These are phyloP conservation scores for Globisporangium emineosum DNA, from an alignment of 352 stramenopile species.

Conservation along the genomic window DNA sequence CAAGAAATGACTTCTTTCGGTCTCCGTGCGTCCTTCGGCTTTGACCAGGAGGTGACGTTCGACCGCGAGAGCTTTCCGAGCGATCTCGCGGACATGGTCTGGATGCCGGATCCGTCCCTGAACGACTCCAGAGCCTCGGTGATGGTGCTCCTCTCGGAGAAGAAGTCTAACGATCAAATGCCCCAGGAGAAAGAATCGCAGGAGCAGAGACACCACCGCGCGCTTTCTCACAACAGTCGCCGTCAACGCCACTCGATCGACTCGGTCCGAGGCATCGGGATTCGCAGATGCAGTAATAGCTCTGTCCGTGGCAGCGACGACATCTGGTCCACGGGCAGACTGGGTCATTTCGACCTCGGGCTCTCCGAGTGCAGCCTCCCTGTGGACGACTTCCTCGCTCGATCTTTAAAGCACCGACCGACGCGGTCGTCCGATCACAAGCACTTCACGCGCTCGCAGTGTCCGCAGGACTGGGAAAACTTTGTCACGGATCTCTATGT, in stretches of 20 bases:
- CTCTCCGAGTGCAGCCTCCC: not conserved
- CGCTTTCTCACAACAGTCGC: not conserved
- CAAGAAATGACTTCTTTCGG: not conserved
- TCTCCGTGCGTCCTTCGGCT: not conserved
- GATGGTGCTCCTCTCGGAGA: slow-evolving; percentile 1
- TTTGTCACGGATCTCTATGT: slow-evolving; percentile 15
- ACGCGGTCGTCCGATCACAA: slow-evolving; percentile 4
- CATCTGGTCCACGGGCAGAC: not conserved
- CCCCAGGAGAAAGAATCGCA: not conserved
- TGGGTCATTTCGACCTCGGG: slow-evolving; percentile 13
- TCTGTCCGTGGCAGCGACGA: not conserved
- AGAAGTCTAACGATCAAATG: not conserved
- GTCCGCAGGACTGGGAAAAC: slow-evolving; percentile 11
- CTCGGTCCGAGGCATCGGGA: not conserved
- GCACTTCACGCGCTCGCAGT: slow-evolving; percentile 4
- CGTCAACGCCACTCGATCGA: slow-evolving; percentile 3
- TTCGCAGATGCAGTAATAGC: not conserved
- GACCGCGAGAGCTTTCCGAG: slow-evolving; percentile 9
- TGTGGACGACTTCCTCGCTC: not conserved
- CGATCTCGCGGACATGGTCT: slow-evolving; percentile 5
- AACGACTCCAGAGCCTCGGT: slow-evolving; percentile 6
- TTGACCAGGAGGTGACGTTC: not conserved
- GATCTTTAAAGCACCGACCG: slow-evolving; percentile 1
- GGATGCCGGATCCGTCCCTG: slow-evolving; percentile 13
- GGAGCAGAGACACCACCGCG: not conserved